Conservation (phyloP, 2,329 filamentous ascomycete species). For the Cladophialophora yegresii region DNA sequence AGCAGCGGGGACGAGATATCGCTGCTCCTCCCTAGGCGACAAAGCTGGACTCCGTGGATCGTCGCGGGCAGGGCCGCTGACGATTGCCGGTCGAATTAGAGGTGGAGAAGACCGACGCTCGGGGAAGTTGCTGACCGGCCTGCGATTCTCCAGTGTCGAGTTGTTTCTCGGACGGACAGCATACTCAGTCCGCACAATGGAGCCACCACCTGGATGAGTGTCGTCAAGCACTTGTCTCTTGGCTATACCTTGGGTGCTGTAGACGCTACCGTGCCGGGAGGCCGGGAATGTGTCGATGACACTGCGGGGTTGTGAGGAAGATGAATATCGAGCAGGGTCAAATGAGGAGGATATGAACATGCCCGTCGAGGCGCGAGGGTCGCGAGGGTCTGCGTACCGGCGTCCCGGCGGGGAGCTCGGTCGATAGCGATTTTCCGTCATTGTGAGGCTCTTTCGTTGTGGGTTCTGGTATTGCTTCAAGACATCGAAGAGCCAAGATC, state of each 20-base stretch:
- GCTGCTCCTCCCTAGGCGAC: constrained; percentile 23
- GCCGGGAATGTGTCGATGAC: constrained; percentile 25
- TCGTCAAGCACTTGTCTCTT: constrained; percentile 34
- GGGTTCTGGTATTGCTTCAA: constrained; percentile 3
- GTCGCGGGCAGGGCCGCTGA: constrained; percentile 28
- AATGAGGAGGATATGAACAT: constrained; percentile 34
- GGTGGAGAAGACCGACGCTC: constrained; percentile 30
- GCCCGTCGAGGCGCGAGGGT: constrained; percentile 34
- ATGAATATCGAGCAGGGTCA: constrained; percentile 30
- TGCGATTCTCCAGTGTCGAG: constrained; percentile 32
- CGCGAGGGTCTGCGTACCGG: constrained; percentile 30
- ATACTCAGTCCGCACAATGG: constrained; percentile 35
- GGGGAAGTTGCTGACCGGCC: constrained; percentile 33
- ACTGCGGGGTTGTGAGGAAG: constrained; percentile 23
- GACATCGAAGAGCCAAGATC: constrained; percentile 14
- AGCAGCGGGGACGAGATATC: constrained; percentile 32
- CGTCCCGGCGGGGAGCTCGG: constrained; percentile 25
- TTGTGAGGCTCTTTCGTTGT: constrained; percentile 11
- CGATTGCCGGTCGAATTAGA: constrained; percentile 34
- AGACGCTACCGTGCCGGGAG: constrained; percentile 28
- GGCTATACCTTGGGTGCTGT: constrained; percentile 31
- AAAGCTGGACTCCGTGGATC: constrained; percentile 28
- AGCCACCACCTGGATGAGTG: constrained; percentile 27
- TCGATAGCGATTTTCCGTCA: constrained; percentile 33
- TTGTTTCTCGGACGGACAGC: constrained; percentile 36